Evolutionary conservation across 2,329 filamentous ascomycete species (phyloP).

Genomic region (Coniochaeta pulveracea): DNA sequence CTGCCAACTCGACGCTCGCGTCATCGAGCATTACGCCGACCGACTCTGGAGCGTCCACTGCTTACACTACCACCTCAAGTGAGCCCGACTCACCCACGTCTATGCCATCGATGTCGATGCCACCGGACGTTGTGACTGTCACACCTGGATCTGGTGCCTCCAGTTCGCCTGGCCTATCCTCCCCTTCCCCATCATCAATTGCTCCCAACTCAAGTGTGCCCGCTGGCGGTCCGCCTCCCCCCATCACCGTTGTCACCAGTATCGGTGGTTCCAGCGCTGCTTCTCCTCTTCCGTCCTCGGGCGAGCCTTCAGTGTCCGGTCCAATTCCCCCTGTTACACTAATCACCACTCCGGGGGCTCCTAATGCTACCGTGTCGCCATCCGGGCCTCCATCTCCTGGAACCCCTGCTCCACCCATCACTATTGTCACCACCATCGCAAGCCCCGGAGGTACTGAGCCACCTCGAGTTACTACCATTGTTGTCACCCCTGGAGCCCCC

Average conservation of each 20-base stretch:
- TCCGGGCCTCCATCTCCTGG: too few species aligned
- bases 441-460: too few species aligned
- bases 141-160: not conserved
- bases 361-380: too few species aligned
- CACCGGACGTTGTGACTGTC: not conserved
- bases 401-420: constrained; percentile 1
- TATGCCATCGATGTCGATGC: not conserved
- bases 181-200: not conserved
- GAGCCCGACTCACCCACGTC: not conserved
- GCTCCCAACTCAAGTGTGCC: constrained; percentile 1
- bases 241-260: not conserved
- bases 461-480: too few species aligned
- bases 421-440: not conserved
- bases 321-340: not conserved
- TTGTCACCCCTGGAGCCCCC: too few species aligned
- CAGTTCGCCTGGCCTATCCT: not conserved
- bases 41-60: not conserved
- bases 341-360: too few species aligned
- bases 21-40: not conserved
- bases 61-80: too few species aligned
- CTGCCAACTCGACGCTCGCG: constrained; percentile 1
- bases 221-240: not conserved
- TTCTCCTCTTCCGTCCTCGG: not conserved
- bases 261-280: not conserved
- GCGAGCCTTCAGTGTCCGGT: not conserved